Percentiles rank a stretch among this genome's conserved stretches.
Evolutionary conservation across 768 basidiomycete genomes (phyloP).

Genomic region (Suillus lakei): DNA sequence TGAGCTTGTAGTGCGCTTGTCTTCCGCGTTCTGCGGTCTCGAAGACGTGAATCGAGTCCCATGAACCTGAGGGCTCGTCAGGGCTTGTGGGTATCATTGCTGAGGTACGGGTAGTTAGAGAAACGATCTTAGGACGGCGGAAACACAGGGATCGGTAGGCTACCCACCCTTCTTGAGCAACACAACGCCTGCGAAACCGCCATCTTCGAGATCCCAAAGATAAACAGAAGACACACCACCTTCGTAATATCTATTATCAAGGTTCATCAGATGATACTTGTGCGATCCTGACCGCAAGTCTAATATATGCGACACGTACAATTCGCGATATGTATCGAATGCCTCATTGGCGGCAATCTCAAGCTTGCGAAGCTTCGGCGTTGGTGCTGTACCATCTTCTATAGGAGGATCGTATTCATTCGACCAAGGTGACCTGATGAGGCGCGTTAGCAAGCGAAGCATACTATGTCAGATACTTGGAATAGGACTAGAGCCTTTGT

Average conservation of each 20-base stretch:
- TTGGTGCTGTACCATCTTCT: constrained; percentile 88
- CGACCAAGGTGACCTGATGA: constrained; percentile 92
- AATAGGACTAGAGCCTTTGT: not conserved
- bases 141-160: not conserved
- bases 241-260: constrained; percentile 81
- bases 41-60: constrained; percentile 99
- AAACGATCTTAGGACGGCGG: constrained; percentile 1
- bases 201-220: constrained; percentile 97
- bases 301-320: constrained; percentile 53
- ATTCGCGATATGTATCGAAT: constrained; percentile 96
- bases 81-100: constrained; percentile 61
- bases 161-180: constrained; percentile 88
- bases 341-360: constrained; percentile 95
- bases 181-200: constrained; percentile 95
- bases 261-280: not conserved
- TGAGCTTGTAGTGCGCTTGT: constrained; percentile 95
- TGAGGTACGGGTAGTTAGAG: constrained; percentile 32
- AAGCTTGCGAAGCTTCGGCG: constrained; percentile 83
- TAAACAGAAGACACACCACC: constrained; percentile 98
- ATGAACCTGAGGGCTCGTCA: constrained; percentile 80
- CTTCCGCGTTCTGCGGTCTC: constrained; percentile 92
- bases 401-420: constrained; percentile 93
- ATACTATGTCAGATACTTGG: not conserved
- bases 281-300: not conserved
- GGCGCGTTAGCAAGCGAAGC: constrained; percentile 18